phyloP scores from a whole-genome alignment of 78 protist genomes.

The Monosiga brevicollis region DNA sequence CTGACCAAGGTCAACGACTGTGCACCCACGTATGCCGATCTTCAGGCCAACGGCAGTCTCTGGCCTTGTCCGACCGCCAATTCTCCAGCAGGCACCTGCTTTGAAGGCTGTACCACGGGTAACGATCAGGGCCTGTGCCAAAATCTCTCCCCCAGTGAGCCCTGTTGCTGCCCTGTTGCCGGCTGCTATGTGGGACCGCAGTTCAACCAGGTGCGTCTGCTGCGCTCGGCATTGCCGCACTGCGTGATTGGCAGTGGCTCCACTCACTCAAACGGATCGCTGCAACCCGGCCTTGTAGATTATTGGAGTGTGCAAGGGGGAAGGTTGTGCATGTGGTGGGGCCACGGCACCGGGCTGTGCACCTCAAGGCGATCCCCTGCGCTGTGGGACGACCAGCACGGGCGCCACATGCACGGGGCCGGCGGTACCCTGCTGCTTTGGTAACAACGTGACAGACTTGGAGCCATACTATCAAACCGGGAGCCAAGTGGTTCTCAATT shows the following conservation, averaged over 20 bases:
- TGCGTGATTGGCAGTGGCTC: no score
- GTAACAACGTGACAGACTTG: background rate
- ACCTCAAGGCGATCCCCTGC: no score
- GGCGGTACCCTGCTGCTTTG: background rate
- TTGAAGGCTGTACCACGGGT: no score
- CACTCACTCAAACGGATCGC: no score
- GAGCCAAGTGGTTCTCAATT: background rate
- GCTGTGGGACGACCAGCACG: background rate
- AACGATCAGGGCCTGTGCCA: background rate
- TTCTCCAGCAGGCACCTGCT: no score
- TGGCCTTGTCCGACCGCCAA: background rate
- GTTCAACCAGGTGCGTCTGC: constrained; percentile 1
- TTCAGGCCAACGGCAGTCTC: background rate
- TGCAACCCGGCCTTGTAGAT: no score
- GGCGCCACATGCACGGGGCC: background rate
- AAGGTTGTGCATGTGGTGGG: background rate
- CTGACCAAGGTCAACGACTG: background rate
- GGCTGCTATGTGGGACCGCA: background rate
- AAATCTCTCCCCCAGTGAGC: background rate
- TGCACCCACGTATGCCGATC: background rate
- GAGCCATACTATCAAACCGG: background rate
- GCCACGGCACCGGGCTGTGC: background rate
- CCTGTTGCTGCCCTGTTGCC: background rate
- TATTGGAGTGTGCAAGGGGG: background rate
- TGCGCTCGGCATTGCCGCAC: no score